Percentiles rank a stretch among this genome's conserved stretches.
phyloP scores from a whole-genome alignment of 2,329 filamentous ascomycete genomes.

The Exophiala calicioides region DNA sequence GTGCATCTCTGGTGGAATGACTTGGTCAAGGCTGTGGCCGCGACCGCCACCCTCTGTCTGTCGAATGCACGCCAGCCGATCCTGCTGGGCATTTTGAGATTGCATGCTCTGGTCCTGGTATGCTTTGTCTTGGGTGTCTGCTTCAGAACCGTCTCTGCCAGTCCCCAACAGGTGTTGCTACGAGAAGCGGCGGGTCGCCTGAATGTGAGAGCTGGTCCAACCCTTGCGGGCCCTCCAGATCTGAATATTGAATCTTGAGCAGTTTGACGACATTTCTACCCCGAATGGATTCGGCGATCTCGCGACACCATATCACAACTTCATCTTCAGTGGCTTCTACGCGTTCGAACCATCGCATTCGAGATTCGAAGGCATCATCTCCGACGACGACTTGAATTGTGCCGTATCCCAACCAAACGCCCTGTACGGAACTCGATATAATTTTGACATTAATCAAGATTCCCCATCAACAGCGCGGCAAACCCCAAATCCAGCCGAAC shows the following conservation, averaged over 20 bases:
- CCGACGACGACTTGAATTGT: constrained; percentile 30
- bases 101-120: constrained; percentile 20
- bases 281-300: constrained; percentile 21
- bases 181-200: not conserved
- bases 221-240: too few species aligned
- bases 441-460: too few species aligned
- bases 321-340: constrained; percentile 28
- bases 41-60: constrained; percentile 7
- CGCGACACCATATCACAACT: constrained; percentile 16
- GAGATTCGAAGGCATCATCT: constrained; percentile 24
- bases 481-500: not conserved
- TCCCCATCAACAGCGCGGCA: too few species aligned
- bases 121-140: constrained; percentile 22
- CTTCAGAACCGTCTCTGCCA: constrained; percentile 23
- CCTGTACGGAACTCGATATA: constrained; percentile 30
- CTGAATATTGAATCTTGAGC: not conserved
- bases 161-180: constrained; percentile 3
- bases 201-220: too few species aligned
- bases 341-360: constrained; percentile 28
- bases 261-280: constrained; percentile 28
- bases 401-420: constrained; percentile 33
- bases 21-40: constrained; percentile 7
- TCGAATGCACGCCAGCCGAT: constrained; percentile 13
- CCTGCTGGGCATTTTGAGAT: constrained; percentile 11
- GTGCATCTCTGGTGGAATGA: constrained; percentile 23